Base-by-base conservation (phyloP, 805 yeast species). In the Metschnikowia cerradonensis region DNA sequence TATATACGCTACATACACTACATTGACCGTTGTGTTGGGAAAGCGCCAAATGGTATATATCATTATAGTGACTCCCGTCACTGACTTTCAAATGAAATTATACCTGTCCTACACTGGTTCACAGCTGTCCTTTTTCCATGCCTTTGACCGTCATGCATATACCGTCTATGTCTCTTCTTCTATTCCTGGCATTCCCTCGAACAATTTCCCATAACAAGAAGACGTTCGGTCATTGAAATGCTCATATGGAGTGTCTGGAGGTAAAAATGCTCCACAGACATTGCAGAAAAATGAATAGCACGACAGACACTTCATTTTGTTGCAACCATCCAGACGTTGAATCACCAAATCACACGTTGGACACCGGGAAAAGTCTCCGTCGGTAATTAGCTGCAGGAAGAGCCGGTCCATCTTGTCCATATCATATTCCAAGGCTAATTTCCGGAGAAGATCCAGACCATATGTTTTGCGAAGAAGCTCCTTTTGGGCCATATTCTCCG, bases 261-360 rank as follows among this genome's bases (percentile, higher is more conserved):
- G 56, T 50, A 80, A 58, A 14, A 63, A 53, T 2, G 58, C 61
- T 1, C 83, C 83, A 65, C 88, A 83, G 8, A 81, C 41, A 52
- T 77, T 79, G 59, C 88, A 83, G 54, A 83, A 83, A 40, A 63
- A 58, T 0, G 76, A 67, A 4, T 57, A 55, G 53, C 88, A 83
- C 5, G 73, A 65, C 0, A 70, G 55, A 58, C 89, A 83, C 36
- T 69, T 71, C 84, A 83, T 81, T 58, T 80, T 81, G 58, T 82
- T 83, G 61, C 88, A 83, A 4, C 88, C 89, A 55, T 82, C 86
- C 22, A 75, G 67, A 51, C 80, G 73, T 52, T 81, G 80, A 5
- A 81, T 75, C 6, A 75, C 75, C 2, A 75, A 58, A 14, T 64
- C 61, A 58, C 88, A 83, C 3, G 64, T 62, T 0, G 88, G 88